Conservation (phyloP, 768 basidiomycete species). For the Auriscalpium vulgare region DNA sequence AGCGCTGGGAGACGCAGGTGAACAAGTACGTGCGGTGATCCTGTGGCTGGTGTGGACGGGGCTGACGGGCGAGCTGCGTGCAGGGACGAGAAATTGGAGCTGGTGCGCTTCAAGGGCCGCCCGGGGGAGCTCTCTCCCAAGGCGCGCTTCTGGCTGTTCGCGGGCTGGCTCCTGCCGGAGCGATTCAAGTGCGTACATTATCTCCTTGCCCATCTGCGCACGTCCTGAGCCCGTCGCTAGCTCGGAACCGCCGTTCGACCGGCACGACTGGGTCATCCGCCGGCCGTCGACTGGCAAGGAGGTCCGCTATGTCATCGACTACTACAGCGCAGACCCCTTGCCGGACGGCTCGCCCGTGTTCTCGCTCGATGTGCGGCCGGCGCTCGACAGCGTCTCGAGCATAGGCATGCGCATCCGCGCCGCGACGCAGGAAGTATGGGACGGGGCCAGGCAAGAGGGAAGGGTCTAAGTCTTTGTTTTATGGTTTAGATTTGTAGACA, state of each 20-base stretch:
- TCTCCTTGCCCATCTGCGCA: background rate
- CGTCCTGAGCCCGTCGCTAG: constrained; percentile 31
- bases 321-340: constrained; percentile 89
- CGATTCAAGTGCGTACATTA: constrained; percentile 66
- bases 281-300: constrained; percentile 73
- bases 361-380: constrained; percentile 91
- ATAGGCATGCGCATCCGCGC: constrained; percentile 44
- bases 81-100: constrained; percentile 62
- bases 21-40: constrained; percentile 40
- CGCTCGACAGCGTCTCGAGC: constrained; percentile 78
- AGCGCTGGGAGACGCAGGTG: constrained; percentile 80
- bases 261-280: constrained; percentile 92
- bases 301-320: constrained; percentile 96
- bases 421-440: constrained; percentile 20
- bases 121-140: constrained; percentile 95
- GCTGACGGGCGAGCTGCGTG: background rate
- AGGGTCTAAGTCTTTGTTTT: background rate
- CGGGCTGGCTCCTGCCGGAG: constrained; percentile 84
- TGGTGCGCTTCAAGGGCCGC: constrained; percentile 80
- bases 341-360: constrained; percentile 92
- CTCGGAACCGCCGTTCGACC: constrained; percentile 87
- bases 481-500: too few species aligned
- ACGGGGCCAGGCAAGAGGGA: background rate
- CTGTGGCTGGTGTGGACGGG: background rate
- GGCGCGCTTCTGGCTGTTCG: constrained; percentile 78